Base-by-base conservation (phyloP, 1,284 basidiomycete genomes). In the Papiliotrema laurentii region DNA sequence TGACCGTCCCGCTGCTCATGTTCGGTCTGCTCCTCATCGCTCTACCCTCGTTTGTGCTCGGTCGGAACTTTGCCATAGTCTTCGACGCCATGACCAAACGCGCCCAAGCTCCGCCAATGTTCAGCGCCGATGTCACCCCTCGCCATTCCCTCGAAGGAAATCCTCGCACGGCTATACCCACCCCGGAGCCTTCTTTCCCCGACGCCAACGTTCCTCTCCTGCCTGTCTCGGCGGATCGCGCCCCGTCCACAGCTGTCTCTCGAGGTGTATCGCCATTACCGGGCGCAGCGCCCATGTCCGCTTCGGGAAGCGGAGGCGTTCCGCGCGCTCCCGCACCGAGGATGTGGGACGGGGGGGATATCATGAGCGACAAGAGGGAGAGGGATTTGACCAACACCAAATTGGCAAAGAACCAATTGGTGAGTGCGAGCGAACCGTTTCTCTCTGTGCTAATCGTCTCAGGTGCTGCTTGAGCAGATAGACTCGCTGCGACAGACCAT, bases 21-120 rank as follows among this genome's bases (percentile, higher is more conserved):
- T 91, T 89, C 62, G 89, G 89, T 2, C 77, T 92, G 7, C 77
- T 93, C 1, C 78, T 92, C 36, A 90, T 92, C 62, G 89, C 89
- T 0, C 77, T 92, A 2, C 89, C 89, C 5, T 86, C 83, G 56
- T 92, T 93, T 60, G 89, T 93, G 0, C 81, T 92, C 6, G 89
- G 89, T 0, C 75, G 88, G 40, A 89, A 93, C 66, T 93, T 93
- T 68, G 88, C 87, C 51, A 77, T 84, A 9, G 86, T 90, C 2
- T 91, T 88, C 84, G 87, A 90, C 53, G 79, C 80, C 19, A 88
- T 91, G 69, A 61, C 61, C 16, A 55, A 50, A 25, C 64, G 65
- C 40, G 54, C 49, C 11, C 26, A 54, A 16, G 34, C 34, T 6
- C 51, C 52, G 25, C 55, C 49, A 19, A 53, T 53, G 26, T 65